Conservation (phyloP, 176 grass and related monocot species). For the Juncus effusus region DNA sequence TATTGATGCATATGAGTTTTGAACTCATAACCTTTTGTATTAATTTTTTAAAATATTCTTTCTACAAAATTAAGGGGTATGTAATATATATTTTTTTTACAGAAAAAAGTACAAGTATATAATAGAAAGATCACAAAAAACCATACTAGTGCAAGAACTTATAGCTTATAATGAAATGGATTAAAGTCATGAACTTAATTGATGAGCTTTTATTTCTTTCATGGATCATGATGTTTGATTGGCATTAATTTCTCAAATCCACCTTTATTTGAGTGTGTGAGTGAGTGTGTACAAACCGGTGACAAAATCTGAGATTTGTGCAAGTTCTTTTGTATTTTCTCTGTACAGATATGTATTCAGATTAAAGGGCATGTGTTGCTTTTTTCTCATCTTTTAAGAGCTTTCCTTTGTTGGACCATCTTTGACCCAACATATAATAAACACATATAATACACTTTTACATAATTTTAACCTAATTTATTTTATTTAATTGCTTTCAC, state of each 20-base stretch:
- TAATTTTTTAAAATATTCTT: no score
- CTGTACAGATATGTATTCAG: slow-evolving; percentile 29
- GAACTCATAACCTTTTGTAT: no score
- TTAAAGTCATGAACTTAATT: neutral
- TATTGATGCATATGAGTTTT: no score
- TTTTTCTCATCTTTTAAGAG: slow-evolving; percentile 32
- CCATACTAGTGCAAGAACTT: neutral
- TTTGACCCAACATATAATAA: slow-evolving; percentile 18
- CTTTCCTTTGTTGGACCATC: slow-evolving; percentile 21
- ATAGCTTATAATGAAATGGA: neutral
- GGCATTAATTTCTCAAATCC: slow-evolving; percentile 15
- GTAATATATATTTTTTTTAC: no score
- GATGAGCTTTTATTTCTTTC: neutral
- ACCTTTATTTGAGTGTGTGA: slow-evolving; percentile 10
- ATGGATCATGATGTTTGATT: neutral
- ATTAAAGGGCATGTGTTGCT: slow-evolving; percentile 26
- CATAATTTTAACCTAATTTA: neutral
- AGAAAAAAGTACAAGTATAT: neutral
- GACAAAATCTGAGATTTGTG: slow-evolving; percentile 23
- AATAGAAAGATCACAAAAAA: neutral
- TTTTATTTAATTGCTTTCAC: neutral
- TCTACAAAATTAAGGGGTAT: no score
- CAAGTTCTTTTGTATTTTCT: slow-evolving; percentile 22
- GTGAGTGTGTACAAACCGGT: slow-evolving; percentile 7
- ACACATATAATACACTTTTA: neutral